A percentile compares a stretch with the other conserved stretches of the same genome.
These are phyloP conservation scores for Podosphaera fusca DNA, from an alignment of 2,329 filamentous ascomycete species.

Conservation along the genomic window DNA sequence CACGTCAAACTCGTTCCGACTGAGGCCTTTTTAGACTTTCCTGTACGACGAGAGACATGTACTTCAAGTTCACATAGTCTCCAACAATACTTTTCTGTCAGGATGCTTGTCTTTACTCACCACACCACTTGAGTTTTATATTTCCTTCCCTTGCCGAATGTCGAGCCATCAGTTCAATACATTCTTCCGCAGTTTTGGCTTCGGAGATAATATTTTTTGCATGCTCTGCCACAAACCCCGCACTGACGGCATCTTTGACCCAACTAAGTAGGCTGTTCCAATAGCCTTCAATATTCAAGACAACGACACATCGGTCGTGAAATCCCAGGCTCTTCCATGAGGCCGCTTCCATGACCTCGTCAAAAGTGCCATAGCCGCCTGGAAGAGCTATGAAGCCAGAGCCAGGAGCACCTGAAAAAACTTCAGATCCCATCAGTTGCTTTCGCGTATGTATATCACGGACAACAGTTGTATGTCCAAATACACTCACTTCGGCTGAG, in stretches of 20 bases:
- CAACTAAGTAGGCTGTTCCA: slow-evolving; percentile 72
- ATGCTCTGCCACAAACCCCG: slow-evolving; percentile 50
- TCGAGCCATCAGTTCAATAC: slow-evolving; percentile 27
- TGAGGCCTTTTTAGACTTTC: no score
- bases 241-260: slow-evolving; percentile 51
- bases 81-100: no score
- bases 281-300: slow-evolving; percentile 76
- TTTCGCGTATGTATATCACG: slow-evolving; percentile 94
- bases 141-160: no score
- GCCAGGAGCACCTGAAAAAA: slow-evolving; percentile 58
- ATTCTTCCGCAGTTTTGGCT: slow-evolving; percentile 47
- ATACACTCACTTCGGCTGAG: slow-evolving; percentile 26
- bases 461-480: slow-evolving; percentile 71
- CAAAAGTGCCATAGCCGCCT: slow-evolving; percentile 84
- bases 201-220: slow-evolving; percentile 62
- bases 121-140: no score
- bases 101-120: no score
- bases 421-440: slow-evolving; percentile 74
- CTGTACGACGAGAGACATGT: no score
- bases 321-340: slow-evolving; percentile 97
- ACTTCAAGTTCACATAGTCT: no score
- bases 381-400: slow-evolving; percentile 73
- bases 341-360: slow-evolving; percentile 78
- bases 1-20: no score
- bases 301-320: slow-evolving; percentile 53